Evolutionary conservation across 768 basidiomycete genomes (phyloP), one percentile per base, ranked within the genome.

Genomic region (Boletus vermiculosoides): DNA sequence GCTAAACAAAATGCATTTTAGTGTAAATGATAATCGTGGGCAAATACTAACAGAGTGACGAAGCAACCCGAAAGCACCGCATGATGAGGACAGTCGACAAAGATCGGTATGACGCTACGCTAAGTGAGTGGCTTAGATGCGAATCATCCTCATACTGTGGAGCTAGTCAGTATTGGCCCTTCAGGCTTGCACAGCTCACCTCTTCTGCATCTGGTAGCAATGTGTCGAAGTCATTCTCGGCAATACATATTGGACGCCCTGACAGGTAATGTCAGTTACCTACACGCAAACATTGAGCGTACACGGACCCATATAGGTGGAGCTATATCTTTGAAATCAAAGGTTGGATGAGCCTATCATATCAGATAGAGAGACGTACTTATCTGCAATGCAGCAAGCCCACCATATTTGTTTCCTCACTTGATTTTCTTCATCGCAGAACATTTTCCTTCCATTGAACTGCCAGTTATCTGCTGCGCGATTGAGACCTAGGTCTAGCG

Each of bases 401-500:
- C 88, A 90, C 90, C 90, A 92, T 42, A 90, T 86, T 61, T 89
- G 87, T 49, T 83, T 82, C 59, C 90, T 79, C 5, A 78, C 81
- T 68, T 90, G 87, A 30, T 81, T 84, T 69, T 92, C 90, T 63
- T 83, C 78, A 15, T 73, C 67, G 10, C 81, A 81, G 62, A 92
- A 90, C 36, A 92, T 69, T 55, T 78, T 77, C 46, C 76, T 78
- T 15, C 83, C 83, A 54, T 83, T 76, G 52, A 81, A 78, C 63
- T 84, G 84, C 90, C 91, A 94, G 52, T 80, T 82, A 25, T 86
- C 82, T 5, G 90, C 83, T 62, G 89, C 83, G 30, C 88, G 87
- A 66, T 94, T 90, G 59, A 94, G 74, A 33, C 91, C 91, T 16
- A 93, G 74, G 67, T 94, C 91, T 59, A 86, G 80, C 0, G 91